These are phyloP conservation scores for Turnera subulata DNA, from an alignment of 345 rosid species.

Conservation along the genomic window DNA sequence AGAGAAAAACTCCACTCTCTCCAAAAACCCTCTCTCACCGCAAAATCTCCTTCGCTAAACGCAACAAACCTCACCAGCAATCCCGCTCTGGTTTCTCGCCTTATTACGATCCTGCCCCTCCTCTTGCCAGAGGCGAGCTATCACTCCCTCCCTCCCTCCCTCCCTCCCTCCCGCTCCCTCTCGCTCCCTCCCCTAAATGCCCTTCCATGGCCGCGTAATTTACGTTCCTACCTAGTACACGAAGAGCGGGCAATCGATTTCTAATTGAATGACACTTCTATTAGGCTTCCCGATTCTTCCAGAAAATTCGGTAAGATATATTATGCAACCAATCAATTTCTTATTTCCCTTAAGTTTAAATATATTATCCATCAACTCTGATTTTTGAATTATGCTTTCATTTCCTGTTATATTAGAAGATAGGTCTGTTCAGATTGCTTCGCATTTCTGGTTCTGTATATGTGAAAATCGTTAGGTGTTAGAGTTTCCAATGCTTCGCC, in stretches of 20 bases:
- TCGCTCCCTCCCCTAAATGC: slow-evolving; percentile 11
- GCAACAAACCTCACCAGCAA: slow-evolving; percentile 7
- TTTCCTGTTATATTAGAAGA: too few relatives aligned
- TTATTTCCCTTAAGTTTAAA: background rate
- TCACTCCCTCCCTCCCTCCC: slow-evolving; percentile 3
- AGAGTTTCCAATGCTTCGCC: too few relatives aligned
- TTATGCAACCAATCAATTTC: background rate
- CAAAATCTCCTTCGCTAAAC: background rate
- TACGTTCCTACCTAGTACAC: slow-evolving; percentile 1
- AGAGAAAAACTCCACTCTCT: slow-evolving; percentile 6
- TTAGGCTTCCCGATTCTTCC: slow-evolving; percentile 11
- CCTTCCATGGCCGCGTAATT: slow-evolving; percentile 20
- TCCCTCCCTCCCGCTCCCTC: background rate
- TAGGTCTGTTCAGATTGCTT: too few relatives aligned
- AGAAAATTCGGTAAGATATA: slow-evolving; percentile 26
- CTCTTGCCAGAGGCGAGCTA: background rate
- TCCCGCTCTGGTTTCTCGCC: slow-evolving; percentile 18
- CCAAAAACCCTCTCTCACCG: slow-evolving; percentile 7
- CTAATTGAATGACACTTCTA: slow-evolving; percentile 8
- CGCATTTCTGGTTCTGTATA: too few relatives aligned
- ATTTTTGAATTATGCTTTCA: background rate
- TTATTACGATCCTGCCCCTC: slow-evolving; percentile 36
- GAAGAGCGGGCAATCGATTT: slow-evolving; percentile 1
- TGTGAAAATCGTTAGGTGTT: too few relatives aligned
- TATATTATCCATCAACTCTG: background rate